Evolutionary conservation across 2,329 filamentous ascomycete genomes (phyloP).

Genomic region (Phaeosphaeriaceae sp.): DNA sequence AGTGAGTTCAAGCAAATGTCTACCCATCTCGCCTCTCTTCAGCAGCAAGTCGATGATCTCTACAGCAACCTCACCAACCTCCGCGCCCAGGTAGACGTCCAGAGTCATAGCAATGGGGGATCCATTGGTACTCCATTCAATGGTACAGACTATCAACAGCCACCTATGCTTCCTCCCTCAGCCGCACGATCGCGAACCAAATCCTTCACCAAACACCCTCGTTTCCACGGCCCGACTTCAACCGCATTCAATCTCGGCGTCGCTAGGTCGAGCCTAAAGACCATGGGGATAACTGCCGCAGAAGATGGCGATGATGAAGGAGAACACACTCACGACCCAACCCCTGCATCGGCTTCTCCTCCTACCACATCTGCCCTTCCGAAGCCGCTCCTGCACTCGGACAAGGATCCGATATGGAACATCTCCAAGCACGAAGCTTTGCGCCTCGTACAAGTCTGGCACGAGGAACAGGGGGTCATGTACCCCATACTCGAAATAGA

Average conservation of each 20-base stretch:
- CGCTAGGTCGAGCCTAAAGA: slow-evolving; percentile 83
- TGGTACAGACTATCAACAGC: slow-evolving; percentile 37
- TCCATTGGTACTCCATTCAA: slow-evolving; percentile 39
- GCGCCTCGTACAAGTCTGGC: slow-evolving; percentile 77
- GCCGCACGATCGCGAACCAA: slow-evolving; percentile 48
- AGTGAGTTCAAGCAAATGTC: slow-evolving; percentile 84
- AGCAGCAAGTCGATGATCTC: slow-evolving; percentile 83
- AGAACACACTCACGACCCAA: slow-evolving; percentile 58
- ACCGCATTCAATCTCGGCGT: slow-evolving; percentile 85
- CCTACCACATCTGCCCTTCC: slow-evolving; percentile 17
- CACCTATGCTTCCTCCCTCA: slow-evolving; percentile 42
- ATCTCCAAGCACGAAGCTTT: slow-evolving; percentile 80
- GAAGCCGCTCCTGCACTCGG: slow-evolving; percentile 47
- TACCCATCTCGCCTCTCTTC: slow-evolving; percentile 73
- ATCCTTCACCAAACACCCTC: slow-evolving; percentile 58
- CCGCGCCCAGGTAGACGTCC: slow-evolving; percentile 56
- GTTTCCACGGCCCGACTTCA: slow-evolving; percentile 85
- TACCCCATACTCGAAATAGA: slow-evolving; percentile 84
- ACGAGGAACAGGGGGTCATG: slow-evolving; percentile 92
- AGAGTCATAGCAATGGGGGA: slow-evolving; percentile 30
- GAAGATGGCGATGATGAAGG: slow-evolving; percentile 69
- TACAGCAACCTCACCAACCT: slow-evolving; percentile 74
- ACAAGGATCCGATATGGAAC: slow-evolving; percentile 79
- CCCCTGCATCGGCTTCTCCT: slow-evolving; percentile 57
- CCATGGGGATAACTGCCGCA: slow-evolving; percentile 80